A percentile compares a stretch with the other conserved stretches of the same genome.
Conservation (phyloP, 257 asterid genomes). For the Plantago major region DNA sequence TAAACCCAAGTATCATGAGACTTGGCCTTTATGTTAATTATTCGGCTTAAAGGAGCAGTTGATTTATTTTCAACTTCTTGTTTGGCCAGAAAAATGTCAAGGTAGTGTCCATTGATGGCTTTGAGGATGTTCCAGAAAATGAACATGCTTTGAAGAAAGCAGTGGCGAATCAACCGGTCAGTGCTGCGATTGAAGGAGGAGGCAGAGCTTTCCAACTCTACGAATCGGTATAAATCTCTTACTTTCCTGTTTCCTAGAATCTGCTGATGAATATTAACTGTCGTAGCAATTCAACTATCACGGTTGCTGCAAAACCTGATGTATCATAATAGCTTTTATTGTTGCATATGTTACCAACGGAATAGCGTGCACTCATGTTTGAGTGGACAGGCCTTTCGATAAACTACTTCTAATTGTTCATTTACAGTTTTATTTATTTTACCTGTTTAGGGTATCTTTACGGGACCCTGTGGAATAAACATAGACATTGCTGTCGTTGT, state of each 20-base stretch:
- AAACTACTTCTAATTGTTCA: too few relatives aligned
- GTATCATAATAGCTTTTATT: neutral
- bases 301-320: neutral
- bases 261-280: neutral
- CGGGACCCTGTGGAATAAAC: neutral
- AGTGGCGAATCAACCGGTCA: conserved; percentile 8
- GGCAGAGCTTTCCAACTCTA: conserved; percentile 9
- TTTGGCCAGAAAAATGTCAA: neutral
- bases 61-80: neutral
- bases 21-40: neutral
- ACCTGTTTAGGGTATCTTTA: conserved; percentile 3
- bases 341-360: too few relatives aligned
- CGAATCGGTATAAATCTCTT: neutral
- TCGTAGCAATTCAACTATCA: neutral
- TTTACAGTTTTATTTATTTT: neutral
- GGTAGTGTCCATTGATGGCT: conserved; percentile 4
- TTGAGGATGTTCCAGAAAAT: conserved; percentile 10
- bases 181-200: conserved; percentile 4
- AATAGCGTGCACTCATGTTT: too few relatives aligned
- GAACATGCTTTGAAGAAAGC: conserved; percentile 8
- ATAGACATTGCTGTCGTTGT: conserved; percentile 2
- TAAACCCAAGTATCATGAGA: neutral
- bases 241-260: neutral
- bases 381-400: too few relatives aligned
- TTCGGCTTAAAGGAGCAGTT: too few relatives aligned